Evolutionary conservation across 371 early-diverging fungal genomes (phyloP).

Genomic region (Haplosporangium sp.): DNA sequence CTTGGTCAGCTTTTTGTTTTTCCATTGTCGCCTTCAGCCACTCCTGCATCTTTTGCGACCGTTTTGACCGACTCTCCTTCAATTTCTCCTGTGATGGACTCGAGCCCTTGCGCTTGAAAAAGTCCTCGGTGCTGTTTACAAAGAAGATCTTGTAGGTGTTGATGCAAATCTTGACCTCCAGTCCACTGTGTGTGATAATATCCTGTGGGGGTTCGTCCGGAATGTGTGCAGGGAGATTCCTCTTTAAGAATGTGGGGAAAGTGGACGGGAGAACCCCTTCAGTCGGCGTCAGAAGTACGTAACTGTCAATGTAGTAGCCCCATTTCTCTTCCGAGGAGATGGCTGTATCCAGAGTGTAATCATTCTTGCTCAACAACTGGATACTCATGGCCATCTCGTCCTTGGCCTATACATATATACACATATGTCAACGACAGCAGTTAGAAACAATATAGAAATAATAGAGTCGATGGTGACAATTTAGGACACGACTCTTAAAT

Average conservation of each 20-base stretch:
- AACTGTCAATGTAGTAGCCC: slow-evolving; percentile 93
- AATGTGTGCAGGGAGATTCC: slow-evolving; percentile 58
- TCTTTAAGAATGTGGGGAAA: slow-evolving; percentile 75
- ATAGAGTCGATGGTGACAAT: background rate
- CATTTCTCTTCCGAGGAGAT: slow-evolving; percentile 90
- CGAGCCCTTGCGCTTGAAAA: slow-evolving; percentile 58
- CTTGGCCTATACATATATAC: slow-evolving; percentile 57
- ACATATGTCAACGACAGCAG: background rate
- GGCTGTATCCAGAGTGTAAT: slow-evolving; percentile 78
- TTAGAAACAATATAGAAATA: too few relatives aligned
- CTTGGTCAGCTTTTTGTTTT: slow-evolving; percentile 32
- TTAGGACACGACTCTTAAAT: background rate
- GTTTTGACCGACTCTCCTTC: slow-evolving; percentile 26
- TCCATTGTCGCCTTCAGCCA: slow-evolving; percentile 41
- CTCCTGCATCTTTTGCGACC: slow-evolving; percentile 32
- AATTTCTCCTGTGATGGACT: slow-evolving; percentile 24
- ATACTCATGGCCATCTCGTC: slow-evolving; percentile 78
- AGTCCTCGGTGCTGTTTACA: slow-evolving; percentile 84
- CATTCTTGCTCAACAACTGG: slow-evolving; percentile 88
- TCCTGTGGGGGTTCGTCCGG: slow-evolving; percentile 62
- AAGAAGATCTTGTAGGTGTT: slow-evolving; percentile 91
- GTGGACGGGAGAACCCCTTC: slow-evolving; percentile 72
- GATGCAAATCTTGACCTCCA: slow-evolving; percentile 91
- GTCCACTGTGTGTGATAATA: slow-evolving; percentile 69
- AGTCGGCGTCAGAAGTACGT: slow-evolving; percentile 81